Base-by-base conservation (phyloP, 2,329 filamentous ascomycete genomes). In the Fusarium sp. region DNA sequence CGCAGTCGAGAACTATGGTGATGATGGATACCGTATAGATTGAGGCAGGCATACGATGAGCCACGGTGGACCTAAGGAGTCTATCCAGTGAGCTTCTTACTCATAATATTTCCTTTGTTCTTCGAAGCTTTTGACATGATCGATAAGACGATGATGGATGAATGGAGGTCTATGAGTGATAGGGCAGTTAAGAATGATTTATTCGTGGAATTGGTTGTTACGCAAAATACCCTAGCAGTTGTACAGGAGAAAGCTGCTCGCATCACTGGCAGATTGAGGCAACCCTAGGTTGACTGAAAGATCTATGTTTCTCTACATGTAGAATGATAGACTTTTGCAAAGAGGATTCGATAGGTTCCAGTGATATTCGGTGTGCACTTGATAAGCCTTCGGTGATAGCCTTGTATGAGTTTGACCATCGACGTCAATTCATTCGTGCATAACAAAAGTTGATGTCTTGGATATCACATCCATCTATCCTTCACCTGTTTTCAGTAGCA, bases 1-100 rank as follows among this genome's bases (percentile, higher is more conserved):
- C 67, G 53, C 15, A 69, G 69, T 43, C 66, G 68, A 53, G 71
- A 74, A 58, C 34, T 73, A 20, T 73, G 71, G 71, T 71, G 61
- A 54, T 55, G 63, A 54, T 58, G 34, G 56, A 23, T n/a, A 28
- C 26, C 26, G 10, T 28, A 44, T 49, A 19, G 17, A 34, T 44
- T 44, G 17, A 39, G 26, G 34, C 34, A 28, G 34, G 38, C 19
- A 15, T 55, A 44, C 40, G 23, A 36, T 36, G 43, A 23, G 39
- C 45, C 40, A n/a, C 15, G 19, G 26, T 46, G 14, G 55, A 21
- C 46, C 34, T 23, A 9, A 21, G 1, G 38, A 28, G 40, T 45
- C 21, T 45, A 40, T 45, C 5, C 14, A 26, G 23, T 21, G 24
- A 39, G n/a, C 30, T 39, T 46, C n/a, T 64, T 10, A 43, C 40